Evolutionary conservation across 2,329 filamentous ascomycete species (phyloP).

Genomic region (Didymella lethalis): DNA sequence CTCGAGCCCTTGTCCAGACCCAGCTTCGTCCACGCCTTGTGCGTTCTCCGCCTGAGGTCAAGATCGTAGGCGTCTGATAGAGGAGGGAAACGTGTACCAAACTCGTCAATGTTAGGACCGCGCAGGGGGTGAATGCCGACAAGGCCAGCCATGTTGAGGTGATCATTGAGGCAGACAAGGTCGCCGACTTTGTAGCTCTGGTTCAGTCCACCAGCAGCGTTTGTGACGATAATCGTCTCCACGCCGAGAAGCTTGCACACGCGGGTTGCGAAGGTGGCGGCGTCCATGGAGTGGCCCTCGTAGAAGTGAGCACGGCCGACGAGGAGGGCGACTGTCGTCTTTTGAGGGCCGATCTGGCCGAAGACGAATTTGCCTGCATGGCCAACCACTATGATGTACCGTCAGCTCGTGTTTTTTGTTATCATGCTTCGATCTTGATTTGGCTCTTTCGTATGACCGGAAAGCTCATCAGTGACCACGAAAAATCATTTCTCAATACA

Average conservation of each 20-base stretch:
- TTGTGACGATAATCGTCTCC: slow-evolving; percentile 69
- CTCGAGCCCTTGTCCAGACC: slow-evolving; percentile 56
- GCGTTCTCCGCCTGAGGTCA: slow-evolving; percentile 63
- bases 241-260: slow-evolving; percentile 70
- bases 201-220: slow-evolving; percentile 72
- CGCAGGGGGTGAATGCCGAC: slow-evolving; percentile 68
- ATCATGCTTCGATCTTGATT: not conserved
- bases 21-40: slow-evolving; percentile 64
- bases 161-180: slow-evolving; percentile 71
- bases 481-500: not conserved
- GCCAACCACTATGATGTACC: slow-evolving; percentile 56
- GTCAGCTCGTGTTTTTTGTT: not conserved
- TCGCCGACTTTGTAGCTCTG: slow-evolving; percentile 70
- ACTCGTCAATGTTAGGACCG: slow-evolving; percentile 68
- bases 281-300: slow-evolving; percentile 70
- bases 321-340: slow-evolving; percentile 67
- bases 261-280: slow-evolving; percentile 69
- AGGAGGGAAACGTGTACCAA: slow-evolving; percentile 69
- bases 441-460: not conserved
- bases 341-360: slow-evolving; percentile 62
- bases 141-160: slow-evolving; percentile 69
- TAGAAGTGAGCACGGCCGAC: slow-evolving; percentile 73
- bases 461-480: not conserved
- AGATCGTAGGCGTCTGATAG: slow-evolving; percentile 73
- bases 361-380: slow-evolving; percentile 73